These are phyloP conservation scores for Alloteropsis semialata DNA, from an alignment of 176 grass and related monocot genomes.

Conservation along the genomic window DNA sequence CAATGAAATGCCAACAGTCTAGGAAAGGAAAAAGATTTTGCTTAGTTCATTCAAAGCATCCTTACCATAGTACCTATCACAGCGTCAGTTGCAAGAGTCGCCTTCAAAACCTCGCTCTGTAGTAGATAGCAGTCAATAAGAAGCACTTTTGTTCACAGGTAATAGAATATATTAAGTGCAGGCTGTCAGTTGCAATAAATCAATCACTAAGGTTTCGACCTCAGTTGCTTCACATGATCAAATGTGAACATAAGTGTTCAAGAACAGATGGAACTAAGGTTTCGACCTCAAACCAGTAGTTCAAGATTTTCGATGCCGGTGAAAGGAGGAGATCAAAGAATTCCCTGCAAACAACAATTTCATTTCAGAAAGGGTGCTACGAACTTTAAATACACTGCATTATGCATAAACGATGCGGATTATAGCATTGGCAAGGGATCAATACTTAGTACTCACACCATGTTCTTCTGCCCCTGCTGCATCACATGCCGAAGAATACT, in stretches of 20 bases:
- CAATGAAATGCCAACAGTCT: conserved; percentile 13
- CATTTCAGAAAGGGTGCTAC: not conserved
- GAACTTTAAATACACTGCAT: not conserved
- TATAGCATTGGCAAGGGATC: not conserved
- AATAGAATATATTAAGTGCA: not conserved
- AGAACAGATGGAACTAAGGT: conserved; percentile 17
- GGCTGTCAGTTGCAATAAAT: not conserved
- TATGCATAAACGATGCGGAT: not conserved
- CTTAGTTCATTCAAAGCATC: conserved; percentile 9
- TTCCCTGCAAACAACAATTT: conserved; percentile 50
- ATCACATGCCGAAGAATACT: conserved; percentile 55
- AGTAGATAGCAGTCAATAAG: conserved; percentile 22
- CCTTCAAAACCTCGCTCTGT: conserved; percentile 87
- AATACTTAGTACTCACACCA: conserved; percentile 71
- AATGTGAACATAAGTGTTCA: conserved; percentile 17
- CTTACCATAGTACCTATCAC: conserved; percentile 91
- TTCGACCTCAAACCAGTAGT: conserved; percentile 89
- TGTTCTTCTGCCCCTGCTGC: conserved; percentile 75
- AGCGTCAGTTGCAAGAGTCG: conserved; percentile 85
- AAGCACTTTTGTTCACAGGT: not conserved
- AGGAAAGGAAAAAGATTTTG: not conserved
- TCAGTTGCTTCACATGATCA: conserved; percentile 4
- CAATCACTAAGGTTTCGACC: no score
- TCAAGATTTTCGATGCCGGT: conserved; percentile 87
- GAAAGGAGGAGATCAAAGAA: conserved; percentile 89